Conservation (phyloP, 768 basidiomycete species). For the Hericium rajendrae region DNA sequence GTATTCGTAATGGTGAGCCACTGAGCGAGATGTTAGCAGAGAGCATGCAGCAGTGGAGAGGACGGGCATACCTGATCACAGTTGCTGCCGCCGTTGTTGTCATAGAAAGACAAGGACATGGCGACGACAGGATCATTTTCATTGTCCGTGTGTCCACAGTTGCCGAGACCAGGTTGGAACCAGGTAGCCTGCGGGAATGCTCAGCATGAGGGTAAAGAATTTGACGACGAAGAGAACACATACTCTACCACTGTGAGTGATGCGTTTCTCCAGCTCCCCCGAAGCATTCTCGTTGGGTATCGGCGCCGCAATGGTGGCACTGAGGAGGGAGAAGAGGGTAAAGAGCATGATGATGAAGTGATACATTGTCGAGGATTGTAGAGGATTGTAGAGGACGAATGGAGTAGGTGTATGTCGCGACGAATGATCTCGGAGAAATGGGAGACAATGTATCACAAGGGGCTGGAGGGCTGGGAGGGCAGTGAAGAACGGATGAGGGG, state of each 20-base stretch:
- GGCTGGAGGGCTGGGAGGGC: neutral
- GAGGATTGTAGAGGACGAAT: neutral
- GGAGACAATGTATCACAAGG: conserved; percentile 2
- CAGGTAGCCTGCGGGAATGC: conserved; percentile 8
- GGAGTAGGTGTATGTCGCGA: conserved; percentile 8
- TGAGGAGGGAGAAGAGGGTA: conserved; percentile 33
- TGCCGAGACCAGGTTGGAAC: conserved; percentile 8
- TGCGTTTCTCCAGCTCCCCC: conserved; percentile 37
- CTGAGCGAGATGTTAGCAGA: neutral
- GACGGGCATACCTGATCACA: conserved; percentile 7
- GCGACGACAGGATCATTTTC: conserved; percentile 3
- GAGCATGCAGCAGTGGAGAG: neutral
- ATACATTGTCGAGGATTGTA: neutral
- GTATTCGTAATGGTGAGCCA: neutral
- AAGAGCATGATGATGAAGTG: conserved; percentile 23
- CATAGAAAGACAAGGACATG: conserved; percentile 4
- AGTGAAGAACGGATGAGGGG: neutral
- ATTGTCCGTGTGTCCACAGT: conserved; percentile 6
- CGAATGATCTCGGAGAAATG: conserved; percentile 1
- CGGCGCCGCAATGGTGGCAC: conserved; percentile 37
- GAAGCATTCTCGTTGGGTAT: conserved; percentile 26
- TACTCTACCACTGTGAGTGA: conserved; percentile 48
- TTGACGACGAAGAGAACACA: conserved; percentile 16
- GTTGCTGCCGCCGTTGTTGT: conserved; percentile 1
- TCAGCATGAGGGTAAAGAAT: neutral